Evolutionary conservation across 2,329 filamentous ascomycete species (phyloP), one percentile per base, ranked within the genome.

Genomic region (Neofusicoccum kwambonambiense): DNA sequence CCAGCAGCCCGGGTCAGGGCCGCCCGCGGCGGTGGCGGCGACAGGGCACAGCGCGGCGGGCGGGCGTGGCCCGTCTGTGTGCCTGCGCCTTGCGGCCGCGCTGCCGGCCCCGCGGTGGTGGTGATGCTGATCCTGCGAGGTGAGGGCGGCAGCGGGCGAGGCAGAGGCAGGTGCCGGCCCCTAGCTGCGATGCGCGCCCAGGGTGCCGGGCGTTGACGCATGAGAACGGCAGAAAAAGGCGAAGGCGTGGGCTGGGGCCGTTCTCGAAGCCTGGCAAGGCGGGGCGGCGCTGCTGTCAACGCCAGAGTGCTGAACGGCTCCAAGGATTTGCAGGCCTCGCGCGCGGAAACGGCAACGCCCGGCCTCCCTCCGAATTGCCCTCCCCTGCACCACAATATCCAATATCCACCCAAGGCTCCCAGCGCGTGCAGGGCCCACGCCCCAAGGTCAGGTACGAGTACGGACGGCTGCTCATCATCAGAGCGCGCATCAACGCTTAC

Each of bases 261-360:
- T 64, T 64, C 51, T 52, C 52, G 62, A 64, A 64, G 62, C 49
- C 61, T 64, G 37, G 50, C 49, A 64, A 64, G 61, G 62, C 62
- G 62, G 62, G 62, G 62, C 62, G 62, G 42, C 61, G 61, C 61
- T 63, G 61, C 61, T 58, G 54, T 63, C 61, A 64, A 54, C 61
- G 61, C 61, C 61, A 64, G 50, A 64, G 49, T 54, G 61, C 61
- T 64, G 61, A 56, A 63, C 60, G 60, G 49, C 47, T 52, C 47
- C 50, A 57, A 57, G 54, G 54, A 58, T 54, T 63, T 63, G 60
- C 60, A 63, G 47, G 35, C 50, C 54, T 57, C 52, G 22, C 54
- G 45, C 54, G 61, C 61, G 41, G 61, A 64, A 64, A 64, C 50
- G 61, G 61, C 50, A 52, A 64, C 51, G 49, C 50, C 61, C 41